Conservation (phyloP, 768 basidiomycete genomes). For the Guyanaporus albipodus region DNA sequence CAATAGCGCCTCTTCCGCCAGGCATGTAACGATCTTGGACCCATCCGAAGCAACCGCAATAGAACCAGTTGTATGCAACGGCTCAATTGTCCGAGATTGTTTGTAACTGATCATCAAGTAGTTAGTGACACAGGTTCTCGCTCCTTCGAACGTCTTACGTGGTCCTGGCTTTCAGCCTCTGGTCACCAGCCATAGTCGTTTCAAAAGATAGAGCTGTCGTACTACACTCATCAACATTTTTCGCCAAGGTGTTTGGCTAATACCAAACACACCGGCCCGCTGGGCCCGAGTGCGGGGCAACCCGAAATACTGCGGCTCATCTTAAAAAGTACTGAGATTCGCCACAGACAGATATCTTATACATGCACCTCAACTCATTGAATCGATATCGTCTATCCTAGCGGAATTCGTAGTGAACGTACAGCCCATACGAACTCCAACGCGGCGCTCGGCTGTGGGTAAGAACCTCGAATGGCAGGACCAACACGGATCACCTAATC, state of each 20-base stretch:
- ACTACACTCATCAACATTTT: not conserved
- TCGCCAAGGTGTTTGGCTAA: constrained; percentile 8
- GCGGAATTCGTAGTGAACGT: not conserved
- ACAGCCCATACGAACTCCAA: not conserved
- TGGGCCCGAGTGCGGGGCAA: too few species aligned
- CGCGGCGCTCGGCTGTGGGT: not conserved
- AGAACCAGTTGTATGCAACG: constrained; percentile 87
- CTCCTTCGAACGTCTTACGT: constrained; percentile 6
- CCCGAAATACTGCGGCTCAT: too few species aligned
- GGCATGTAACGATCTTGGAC: constrained; percentile 74
- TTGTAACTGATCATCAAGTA: constrained; percentile 55
- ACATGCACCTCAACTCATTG: not conserved
- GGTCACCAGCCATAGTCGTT: constrained; percentile 18
- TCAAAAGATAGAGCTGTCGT: not conserved
- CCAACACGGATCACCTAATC: not conserved
- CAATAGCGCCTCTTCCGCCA: constrained; percentile 79
- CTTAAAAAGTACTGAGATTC: too few species aligned
- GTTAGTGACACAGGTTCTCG: constrained; percentile 7
- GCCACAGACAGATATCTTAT: not conserved
- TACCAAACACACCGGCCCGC: constrained; percentile 4
- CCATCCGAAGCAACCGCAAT: constrained; percentile 79
- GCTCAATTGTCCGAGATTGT: constrained; percentile 66
- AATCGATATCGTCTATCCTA: constrained; percentile 9
- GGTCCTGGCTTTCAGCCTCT: constrained; percentile 48
- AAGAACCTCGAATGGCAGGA: not conserved